phyloP scores from a whole-genome alignment of 2,329 filamentous ascomycete species.

The Fusarium sambucinum region DNA sequence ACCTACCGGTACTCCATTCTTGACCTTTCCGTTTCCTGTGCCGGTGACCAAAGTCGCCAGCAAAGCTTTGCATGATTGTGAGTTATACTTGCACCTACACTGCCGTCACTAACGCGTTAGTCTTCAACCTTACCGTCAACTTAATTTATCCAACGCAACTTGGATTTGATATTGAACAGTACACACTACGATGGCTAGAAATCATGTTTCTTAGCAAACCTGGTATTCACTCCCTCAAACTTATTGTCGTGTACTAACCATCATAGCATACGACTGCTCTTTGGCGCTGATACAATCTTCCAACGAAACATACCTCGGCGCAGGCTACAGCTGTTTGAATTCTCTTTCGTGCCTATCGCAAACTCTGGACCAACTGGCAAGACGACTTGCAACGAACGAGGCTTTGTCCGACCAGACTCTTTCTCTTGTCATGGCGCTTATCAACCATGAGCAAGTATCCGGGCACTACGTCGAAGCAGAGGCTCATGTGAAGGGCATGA shows the following conservation, averaged over 20 bases:
- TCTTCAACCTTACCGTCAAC: conserved; percentile 3
- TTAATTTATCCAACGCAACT: conserved; percentile 12
- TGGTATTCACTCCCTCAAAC: not conserved
- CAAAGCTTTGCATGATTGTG: conserved; percentile 18
- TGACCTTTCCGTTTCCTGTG: conserved; percentile 10
- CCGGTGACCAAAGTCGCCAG: conserved; percentile 1
- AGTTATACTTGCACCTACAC: accelerated
- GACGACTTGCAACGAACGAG: not conserved
- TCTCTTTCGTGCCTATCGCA: conserved; percentile 8
- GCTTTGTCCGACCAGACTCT: conserved; percentile 6
- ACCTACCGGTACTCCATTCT: not conserved
- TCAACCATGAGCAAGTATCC: conserved; percentile 7
- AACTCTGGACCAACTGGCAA: not conserved
- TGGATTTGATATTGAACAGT: not conserved
- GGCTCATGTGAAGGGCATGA: conserved; percentile 3
- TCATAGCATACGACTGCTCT: conserved; percentile 3
- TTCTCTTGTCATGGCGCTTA: conserved; percentile 4
- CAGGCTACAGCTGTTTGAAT: not conserved
- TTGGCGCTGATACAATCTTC: conserved; percentile 10
- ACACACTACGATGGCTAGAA: conserved; percentile 12
- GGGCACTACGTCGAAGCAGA: conserved; percentile 5
- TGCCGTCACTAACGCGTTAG: not conserved
- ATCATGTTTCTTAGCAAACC: conserved; percentile 12
- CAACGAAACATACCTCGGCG: conserved; percentile 18
- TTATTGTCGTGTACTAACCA: accelerated